phyloP scores from a whole-genome alignment of 208 protist species.

The Wallacemonas sp. region DNA sequence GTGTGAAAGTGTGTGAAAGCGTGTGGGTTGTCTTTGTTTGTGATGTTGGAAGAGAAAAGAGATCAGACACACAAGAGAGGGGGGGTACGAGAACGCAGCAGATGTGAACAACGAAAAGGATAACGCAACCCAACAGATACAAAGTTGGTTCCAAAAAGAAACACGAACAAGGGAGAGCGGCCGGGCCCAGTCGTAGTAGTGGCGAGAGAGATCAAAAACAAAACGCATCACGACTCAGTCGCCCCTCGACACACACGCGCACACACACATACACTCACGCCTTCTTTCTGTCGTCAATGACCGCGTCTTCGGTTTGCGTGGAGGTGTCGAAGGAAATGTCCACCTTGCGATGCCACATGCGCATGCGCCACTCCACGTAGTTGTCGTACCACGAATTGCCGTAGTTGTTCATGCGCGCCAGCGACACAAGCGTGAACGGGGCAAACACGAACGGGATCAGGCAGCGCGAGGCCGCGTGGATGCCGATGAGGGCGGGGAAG shows the following conservation, averaged over 20 bases:
- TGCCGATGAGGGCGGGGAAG: slow-evolving; percentile 81
- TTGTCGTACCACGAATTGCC: slow-evolving; percentile 80
- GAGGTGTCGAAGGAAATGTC: slow-evolving; percentile 75
- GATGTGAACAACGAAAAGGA: slow-evolving; percentile 17
- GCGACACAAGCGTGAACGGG: slow-evolving; percentile 70
- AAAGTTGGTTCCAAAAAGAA: no score
- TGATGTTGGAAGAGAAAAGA: slow-evolving; percentile 3
- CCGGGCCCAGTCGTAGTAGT: no score
- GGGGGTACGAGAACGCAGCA: no score
- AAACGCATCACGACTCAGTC: no score
- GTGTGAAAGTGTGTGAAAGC: no score
- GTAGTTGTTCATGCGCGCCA: slow-evolving; percentile 51
- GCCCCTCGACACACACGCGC: no score
- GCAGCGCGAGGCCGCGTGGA: slow-evolving; percentile 80
- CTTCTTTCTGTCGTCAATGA: slow-evolving; percentile 36
- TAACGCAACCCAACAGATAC: no score
- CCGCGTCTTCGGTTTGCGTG: slow-evolving; percentile 61
- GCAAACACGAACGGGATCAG: slow-evolving; percentile 84
- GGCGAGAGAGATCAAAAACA: no score
- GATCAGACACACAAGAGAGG: no score
- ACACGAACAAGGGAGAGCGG: no score
- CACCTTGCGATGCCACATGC: slow-evolving; percentile 71
- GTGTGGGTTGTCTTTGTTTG: no score
- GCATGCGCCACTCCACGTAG: slow-evolving; percentile 79
- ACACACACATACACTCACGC: background rate